phyloP scores from a whole-genome alignment of 176 grass and related monocot species.

The Aegilops umbellulata region DNA sequence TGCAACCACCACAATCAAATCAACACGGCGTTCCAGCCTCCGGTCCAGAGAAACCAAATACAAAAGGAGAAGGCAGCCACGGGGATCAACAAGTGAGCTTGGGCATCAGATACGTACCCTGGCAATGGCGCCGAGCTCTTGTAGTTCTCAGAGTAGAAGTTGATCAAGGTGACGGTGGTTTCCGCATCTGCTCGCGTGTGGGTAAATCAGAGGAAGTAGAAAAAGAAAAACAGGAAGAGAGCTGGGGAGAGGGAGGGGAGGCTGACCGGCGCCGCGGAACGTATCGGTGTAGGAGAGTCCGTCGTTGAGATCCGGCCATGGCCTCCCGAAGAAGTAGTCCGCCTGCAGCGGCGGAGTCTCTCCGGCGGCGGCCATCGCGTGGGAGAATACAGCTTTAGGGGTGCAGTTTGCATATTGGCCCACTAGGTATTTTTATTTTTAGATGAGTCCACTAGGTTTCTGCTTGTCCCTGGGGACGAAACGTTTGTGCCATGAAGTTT shows the following conservation, averaged over 20 bases:
- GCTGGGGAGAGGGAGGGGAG: neutral
- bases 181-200: constrained; percentile 23
- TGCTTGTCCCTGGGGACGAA: neutral
- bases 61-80: neutral
- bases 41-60: constrained; percentile 15
- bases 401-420: neutral
- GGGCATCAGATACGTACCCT: constrained; percentile 39
- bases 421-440: neutral
- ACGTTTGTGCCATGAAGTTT: neutral
- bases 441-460: neutral
- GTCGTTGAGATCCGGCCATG: constrained; percentile 83
- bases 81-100: neutral
- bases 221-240: neutral
- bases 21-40: constrained; percentile 4
- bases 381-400: neutral
- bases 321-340: constrained; percentile 60
- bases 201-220: constrained; percentile 7
- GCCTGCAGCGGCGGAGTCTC: neutral
- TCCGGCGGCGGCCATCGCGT: constrained; percentile 29
- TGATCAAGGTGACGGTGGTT: constrained; percentile 45
- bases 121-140: constrained; percentile 76
- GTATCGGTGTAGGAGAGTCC: constrained; percentile 78
- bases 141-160: constrained; percentile 74
- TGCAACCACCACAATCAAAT: constrained; percentile 14
- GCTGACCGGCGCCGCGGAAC: constrained; percentile 48